Evolutionary conservation across 2,329 filamentous ascomycete genomes (phyloP), one percentile per base, ranked within the genome.

Genomic region (Alternaria consortialis): DNA sequence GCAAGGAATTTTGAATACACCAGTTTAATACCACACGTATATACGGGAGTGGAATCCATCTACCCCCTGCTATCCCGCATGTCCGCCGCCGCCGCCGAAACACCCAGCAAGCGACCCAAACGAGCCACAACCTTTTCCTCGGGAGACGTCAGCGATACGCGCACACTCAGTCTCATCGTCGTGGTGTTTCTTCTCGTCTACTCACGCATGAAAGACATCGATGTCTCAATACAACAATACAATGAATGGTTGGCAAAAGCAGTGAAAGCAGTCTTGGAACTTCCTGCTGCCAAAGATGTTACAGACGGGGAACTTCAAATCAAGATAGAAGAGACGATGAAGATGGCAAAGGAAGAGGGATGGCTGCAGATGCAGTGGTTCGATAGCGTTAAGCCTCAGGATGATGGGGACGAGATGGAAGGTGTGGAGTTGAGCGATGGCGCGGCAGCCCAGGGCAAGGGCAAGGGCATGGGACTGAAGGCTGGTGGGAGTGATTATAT

Each of bases 11-110:
- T 92, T 9, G 83, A 84, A 1, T 86, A 88, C 0, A 84, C 86
- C 7, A 83, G 82, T 4, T 84, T 93, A 3, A 87, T 87, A 0
- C 90, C 91, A 0, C 91, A 93, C 55, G 85, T 96, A 0, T 86
- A 92, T 50, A 90, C 91, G 0, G 93, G 91, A 1, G 84, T 93
- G 53, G 90, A 82, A 27, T 84, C 82, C 3, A 90, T 82, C 79
- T 69, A 85, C 2, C 78, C 77, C 9, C 66, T 79, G 8, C 72
- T 76, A 9, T 68, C 67, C 15, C 71, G 68, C 42, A 76, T 75
- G 70, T 58, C 70, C 8, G 66, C 67, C n/a, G 65, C 71, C 9
- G 65, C 66, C 5, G 61, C 81, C 4, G 74, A 75, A 20, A 73
- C 74, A 5, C 75, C 53, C 74, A 83, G 58, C 82, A 88, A 64